Percentiles rank a stretch among this genome's conserved stretches.
phyloP scores from a whole-genome alignment of 2,329 filamentous ascomycete species.

The Sclerotinia nivalis region DNA sequence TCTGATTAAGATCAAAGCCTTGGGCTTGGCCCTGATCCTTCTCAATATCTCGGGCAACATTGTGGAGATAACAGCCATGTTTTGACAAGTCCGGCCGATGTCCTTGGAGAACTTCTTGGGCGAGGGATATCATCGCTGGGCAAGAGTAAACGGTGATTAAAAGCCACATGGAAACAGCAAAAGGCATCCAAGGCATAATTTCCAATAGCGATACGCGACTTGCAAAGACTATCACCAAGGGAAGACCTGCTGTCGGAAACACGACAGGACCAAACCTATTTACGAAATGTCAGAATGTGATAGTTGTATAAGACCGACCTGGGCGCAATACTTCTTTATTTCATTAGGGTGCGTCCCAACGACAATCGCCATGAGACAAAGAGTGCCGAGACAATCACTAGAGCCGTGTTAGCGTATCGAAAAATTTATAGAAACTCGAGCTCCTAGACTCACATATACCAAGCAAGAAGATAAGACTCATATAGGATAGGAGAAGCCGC shows the following conservation, averaged over 20 bases:
- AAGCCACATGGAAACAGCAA: conserved; percentile 24
- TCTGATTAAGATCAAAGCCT: background rate
- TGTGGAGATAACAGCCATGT: background rate
- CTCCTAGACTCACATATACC: conserved; percentile 23
- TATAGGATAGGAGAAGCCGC: conserved; percentile 27
- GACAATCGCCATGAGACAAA: conserved; percentile 20
- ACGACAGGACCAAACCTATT: conserved; percentile 11
- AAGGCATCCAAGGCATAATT: conserved; percentile 27
- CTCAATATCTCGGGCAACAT: conserved; percentile 2
- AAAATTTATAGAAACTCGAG: background rate
- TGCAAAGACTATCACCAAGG: conserved; percentile 15
- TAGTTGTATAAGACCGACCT: background rate
- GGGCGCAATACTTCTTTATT: conserved; percentile 23
- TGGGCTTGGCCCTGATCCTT: background rate
- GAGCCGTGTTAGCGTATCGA: background rate
- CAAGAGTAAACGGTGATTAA: conserved; percentile 27
- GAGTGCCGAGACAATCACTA: conserved; percentile 17
- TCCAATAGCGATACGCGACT: conserved; percentile 17
- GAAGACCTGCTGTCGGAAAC: background rate
- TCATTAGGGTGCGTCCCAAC: conserved; percentile 22
- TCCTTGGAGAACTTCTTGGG: background rate
- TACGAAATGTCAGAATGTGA: conserved; percentile 1
- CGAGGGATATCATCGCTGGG: conserved; percentile 16
- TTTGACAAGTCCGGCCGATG: background rate
- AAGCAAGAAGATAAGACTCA: conserved; percentile 17